These are phyloP conservation scores for Cystoderma amianthinum DNA, from an alignment of 768 basidiomycete species.

Conservation along the genomic window DNA sequence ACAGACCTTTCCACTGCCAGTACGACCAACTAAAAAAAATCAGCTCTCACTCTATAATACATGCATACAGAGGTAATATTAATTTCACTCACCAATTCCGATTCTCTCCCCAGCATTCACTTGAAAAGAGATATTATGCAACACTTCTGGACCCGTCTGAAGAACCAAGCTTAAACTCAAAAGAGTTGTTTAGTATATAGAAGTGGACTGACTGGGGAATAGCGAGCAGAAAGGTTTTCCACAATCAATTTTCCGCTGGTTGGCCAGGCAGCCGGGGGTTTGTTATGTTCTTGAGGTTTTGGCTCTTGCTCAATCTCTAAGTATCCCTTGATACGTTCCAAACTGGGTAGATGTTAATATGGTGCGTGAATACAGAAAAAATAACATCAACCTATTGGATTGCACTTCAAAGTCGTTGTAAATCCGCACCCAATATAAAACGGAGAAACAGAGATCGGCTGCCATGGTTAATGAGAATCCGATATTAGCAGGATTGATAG, in stretches of 20 bases:
- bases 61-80: background rate
- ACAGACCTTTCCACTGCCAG: slow-evolving; percentile 19
- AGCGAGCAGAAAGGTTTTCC: slow-evolving; percentile 45
- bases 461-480: slow-evolving; percentile 55
- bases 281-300: slow-evolving; percentile 18
- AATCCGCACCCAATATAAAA: slow-evolving; percentile 39
- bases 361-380: background rate
- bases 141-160: slow-evolving; percentile 4
- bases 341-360: background rate
- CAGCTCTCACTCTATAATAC: background rate
- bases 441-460: slow-evolving; percentile 46
- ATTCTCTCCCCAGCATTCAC: slow-evolving; percentile 8
- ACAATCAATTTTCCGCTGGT: slow-evolving; percentile 43
- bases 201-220: slow-evolving; percentile 22
- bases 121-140: slow-evolving; percentile 8
- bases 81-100: slow-evolving; percentile 6
- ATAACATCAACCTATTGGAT: slow-evolving; percentile 16
- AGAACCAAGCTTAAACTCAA: background rate
- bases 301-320: slow-evolving; percentile 2
- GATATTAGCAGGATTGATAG: slow-evolving; percentile 31
- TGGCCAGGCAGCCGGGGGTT: slow-evolving; percentile 56
- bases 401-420: slow-evolving; percentile 38
- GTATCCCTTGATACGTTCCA: slow-evolving; percentile 2
- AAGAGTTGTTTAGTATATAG: background rate
- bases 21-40: slow-evolving; percentile 14